These are phyloP conservation scores for Vaccinium myrtillus DNA, from an alignment of 148 eudicot genomes.

Conservation along the genomic window DNA sequence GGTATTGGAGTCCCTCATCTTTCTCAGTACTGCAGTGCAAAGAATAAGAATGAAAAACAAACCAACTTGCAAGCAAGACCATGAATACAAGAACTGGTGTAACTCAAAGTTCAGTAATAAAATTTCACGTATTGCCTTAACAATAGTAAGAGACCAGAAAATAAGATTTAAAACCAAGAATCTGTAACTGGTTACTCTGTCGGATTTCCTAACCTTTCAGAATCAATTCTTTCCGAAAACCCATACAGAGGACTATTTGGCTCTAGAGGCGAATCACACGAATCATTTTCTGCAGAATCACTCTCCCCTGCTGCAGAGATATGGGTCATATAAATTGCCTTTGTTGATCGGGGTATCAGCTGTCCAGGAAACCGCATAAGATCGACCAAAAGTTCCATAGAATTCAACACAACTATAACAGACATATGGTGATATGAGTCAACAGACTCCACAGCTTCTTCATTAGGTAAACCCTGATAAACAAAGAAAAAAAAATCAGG, in stretches of 20 bases:
- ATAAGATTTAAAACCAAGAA: background rate
- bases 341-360: slow-evolving; percentile 81
- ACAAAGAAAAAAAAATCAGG: slow-evolving; percentile 7
- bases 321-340: slow-evolving; percentile 88
- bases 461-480: slow-evolving; percentile 87
- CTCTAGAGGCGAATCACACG: slow-evolving; percentile 97
- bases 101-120: background rate
- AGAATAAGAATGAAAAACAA: slow-evolving; percentile 10
- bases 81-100: background rate
- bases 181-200: background rate
- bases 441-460: slow-evolving; percentile 64
- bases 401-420: slow-evolving; percentile 82
- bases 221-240: slow-evolving; percentile 68
- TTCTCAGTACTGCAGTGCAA: slow-evolving; percentile 68
- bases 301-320: slow-evolving; percentile 94
- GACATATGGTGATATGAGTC: slow-evolving; percentile 96
- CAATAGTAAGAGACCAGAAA: background rate
- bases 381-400: slow-evolving; percentile 88
- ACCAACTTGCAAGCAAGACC: background rate
- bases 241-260: slow-evolving; percentile 95
- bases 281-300: slow-evolving; percentile 99
- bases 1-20: slow-evolving; percentile 57
- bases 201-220: slow-evolving; percentile 59
- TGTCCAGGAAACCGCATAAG: slow-evolving; percentile 96
- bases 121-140: background rate